Evolutionary conservation across 106 monocot species (phyloP).

Genomic region (Vanilla planifolia): DNA sequence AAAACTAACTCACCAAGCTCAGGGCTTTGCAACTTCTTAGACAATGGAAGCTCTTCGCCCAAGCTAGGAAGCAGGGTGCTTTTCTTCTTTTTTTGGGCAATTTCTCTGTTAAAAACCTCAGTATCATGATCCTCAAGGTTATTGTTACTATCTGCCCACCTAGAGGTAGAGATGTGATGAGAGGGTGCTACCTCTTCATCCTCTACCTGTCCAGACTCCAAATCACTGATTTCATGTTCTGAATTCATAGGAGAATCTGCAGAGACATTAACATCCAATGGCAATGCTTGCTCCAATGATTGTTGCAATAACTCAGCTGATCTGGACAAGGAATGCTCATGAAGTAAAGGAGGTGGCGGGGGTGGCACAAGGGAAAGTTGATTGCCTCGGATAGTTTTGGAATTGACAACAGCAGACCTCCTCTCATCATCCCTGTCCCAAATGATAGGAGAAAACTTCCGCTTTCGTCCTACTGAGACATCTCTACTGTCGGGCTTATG

Average conservation of each 20-base stretch:
- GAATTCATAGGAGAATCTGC: slow-evolving; percentile 3
- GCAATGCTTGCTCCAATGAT: slow-evolving; percentile 1
- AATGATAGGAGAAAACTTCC: slow-evolving; percentile 60
- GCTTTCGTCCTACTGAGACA: slow-evolving; percentile 26
- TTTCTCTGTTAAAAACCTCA: slow-evolving; percentile 6
- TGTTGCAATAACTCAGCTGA: background rate
- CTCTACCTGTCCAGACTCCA: slow-evolving; percentile 22
- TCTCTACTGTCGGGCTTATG: background rate
- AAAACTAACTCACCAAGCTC: slow-evolving; percentile 46
- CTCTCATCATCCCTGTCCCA: slow-evolving; percentile 30
- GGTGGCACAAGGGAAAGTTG: slow-evolving; percentile 11
- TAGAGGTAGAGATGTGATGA: slow-evolving; percentile 56
- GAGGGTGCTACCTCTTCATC: slow-evolving; percentile 36
- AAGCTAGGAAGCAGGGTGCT: background rate
- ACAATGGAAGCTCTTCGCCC: background rate
- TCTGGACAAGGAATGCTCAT: slow-evolving; percentile 12
- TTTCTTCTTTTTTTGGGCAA: slow-evolving; percentile 21
- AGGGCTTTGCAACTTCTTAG: slow-evolving; percentile 34
- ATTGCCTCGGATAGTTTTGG: background rate
- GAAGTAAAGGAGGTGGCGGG: slow-evolving; percentile 30
- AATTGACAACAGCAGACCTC: background rate
- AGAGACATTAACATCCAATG: background rate
- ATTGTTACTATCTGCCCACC: slow-evolving; percentile 68
- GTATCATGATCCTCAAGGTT: slow-evolving; percentile 30
- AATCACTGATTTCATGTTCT: slow-evolving; percentile 2